These are phyloP conservation scores for Zygnema circumcarinatum DNA, from an alignment of 139 green algal species.

Conservation along the genomic window DNA sequence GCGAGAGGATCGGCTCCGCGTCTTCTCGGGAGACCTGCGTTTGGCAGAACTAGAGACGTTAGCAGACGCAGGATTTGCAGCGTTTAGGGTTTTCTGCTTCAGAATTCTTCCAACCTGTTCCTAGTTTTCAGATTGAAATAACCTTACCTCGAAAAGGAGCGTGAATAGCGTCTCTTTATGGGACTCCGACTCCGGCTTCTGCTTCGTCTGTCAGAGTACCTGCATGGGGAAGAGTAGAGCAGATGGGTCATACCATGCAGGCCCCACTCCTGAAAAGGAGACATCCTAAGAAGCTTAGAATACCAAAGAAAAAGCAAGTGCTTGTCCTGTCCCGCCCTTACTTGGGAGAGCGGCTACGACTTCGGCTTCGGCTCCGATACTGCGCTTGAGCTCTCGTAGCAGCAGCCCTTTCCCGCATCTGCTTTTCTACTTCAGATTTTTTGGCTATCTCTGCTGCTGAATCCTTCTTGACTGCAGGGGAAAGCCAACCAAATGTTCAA, in stretches of 20 bases:
- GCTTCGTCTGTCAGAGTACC: constrained; percentile 2
- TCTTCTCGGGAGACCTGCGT: neutral
- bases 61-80: neutral
- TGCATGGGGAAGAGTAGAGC: neutral
- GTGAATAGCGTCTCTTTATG: neutral
- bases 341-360: neutral
- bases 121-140: too few species aligned
- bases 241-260: too few species aligned
- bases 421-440: constrained; percentile 23
- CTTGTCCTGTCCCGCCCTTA: neutral
- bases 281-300: neutral
- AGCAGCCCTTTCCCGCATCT: constrained; percentile 18
- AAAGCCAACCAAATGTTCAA: neutral
- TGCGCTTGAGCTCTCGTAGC: constrained; percentile 12
- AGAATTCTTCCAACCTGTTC: neutral
- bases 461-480: constrained; percentile 54
- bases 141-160: constrained; percentile 2
- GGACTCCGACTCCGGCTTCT: constrained; percentile 27
- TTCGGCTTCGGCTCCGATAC: neutral
- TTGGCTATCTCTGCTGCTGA: constrained; percentile 36
- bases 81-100: neutral
- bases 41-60: neutral
- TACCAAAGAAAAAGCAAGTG: neutral
- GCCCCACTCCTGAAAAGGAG: neutral
- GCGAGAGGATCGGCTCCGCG: neutral